Percentiles rank a stretch among this genome's conserved stretches.
Conservation (phyloP, 108 stramenopile species). For the Parietichytrium sp. region DNA sequence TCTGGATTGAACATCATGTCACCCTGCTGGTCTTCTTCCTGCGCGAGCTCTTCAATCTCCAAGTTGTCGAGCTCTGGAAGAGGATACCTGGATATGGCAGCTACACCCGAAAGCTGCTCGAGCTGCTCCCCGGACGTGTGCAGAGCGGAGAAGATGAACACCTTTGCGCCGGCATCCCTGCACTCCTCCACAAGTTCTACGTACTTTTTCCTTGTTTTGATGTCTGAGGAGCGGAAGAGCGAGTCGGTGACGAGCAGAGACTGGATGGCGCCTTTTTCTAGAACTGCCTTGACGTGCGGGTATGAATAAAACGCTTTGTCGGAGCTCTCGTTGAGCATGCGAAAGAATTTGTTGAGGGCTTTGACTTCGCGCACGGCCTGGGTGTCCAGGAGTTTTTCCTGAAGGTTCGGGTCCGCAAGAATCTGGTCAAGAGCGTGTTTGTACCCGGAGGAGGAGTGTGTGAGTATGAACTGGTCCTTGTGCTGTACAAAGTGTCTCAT, state of each 20-base stretch:
- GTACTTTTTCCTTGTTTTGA: conserved; percentile 70
- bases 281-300: conserved; percentile 73
- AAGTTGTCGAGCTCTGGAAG: conserved; percentile 69
- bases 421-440: conserved; percentile 92
- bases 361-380: conserved; percentile 82
- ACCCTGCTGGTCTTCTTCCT: background rate
- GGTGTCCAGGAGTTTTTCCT: conserved; percentile 75
- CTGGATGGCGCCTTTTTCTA: conserved; percentile 84
- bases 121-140: conserved; percentile 92
- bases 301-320: conserved; percentile 84
- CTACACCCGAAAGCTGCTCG: conserved; percentile 83
- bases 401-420: conserved; percentile 78
- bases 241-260: conserved; percentile 86
- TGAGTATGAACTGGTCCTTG: conserved; percentile 85
- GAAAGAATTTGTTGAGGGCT: conserved; percentile 81
- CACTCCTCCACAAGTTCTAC: conserved; percentile 84
- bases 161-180: conserved; percentile 76
- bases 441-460: conserved; percentile 85
- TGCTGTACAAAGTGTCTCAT: conserved; percentile 72
- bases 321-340: conserved; percentile 79
- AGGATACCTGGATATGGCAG: conserved; percentile 86
- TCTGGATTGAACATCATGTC: background rate
- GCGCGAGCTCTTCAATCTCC: background rate
- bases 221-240: conserved; percentile 79
- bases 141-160: conserved; percentile 80